These are phyloP conservation scores for Solanum rostratum DNA, from an alignment of 257 asterid species.

Conservation along the genomic window DNA sequence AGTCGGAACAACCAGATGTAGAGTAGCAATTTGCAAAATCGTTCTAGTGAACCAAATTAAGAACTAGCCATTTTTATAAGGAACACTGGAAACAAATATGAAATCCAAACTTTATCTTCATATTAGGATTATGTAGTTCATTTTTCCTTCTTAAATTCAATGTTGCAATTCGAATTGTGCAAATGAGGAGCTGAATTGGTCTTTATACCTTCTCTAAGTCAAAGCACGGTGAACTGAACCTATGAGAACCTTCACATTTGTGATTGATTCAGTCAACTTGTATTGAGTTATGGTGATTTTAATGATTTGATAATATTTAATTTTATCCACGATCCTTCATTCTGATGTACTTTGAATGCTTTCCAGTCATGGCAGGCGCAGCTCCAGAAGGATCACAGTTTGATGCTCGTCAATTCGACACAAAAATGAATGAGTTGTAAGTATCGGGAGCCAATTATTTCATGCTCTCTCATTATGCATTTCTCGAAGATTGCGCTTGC, in stretches of 20 bases:
- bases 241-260: background rate
- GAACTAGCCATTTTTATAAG: background rate
- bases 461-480: background rate
- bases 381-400: background rate
- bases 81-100: background rate
- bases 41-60: background rate
- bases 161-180: background rate
- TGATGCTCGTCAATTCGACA: background rate
- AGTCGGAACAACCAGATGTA: background rate
- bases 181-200: background rate
- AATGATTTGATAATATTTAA: too few species aligned
- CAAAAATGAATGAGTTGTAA: background rate
- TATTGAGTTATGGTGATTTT: too few species aligned
- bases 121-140: background rate
- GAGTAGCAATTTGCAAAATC: background rate
- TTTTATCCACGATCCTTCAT: background rate
- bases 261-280: too few species aligned
- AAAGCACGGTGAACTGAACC: background rate
- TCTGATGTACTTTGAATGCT: background rate
- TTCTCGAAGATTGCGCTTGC: background rate
- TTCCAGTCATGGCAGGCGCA: background rate
- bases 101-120: background rate
- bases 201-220: too few species aligned
- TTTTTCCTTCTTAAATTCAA: background rate
- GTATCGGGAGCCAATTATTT: background rate